Conservation (phyloP, 75 land plant genomes). For the Sequoiadendron giganteum region DNA sequence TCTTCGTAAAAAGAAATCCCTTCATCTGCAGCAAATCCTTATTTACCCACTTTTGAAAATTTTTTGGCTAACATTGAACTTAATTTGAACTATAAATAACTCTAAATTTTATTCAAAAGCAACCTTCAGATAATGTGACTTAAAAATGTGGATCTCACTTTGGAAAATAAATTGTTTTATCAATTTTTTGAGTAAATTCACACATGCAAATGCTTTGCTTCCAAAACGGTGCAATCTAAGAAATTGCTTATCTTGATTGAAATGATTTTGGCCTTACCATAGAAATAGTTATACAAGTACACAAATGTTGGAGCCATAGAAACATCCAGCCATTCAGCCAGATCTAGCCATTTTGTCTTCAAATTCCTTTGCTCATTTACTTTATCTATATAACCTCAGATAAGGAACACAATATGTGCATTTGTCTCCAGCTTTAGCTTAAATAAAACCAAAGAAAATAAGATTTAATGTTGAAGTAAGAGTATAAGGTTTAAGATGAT, state of each 20-base stretch:
- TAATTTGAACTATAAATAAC: not conserved
- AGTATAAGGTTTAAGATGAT: not conserved
- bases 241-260: not conserved
- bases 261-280: not conserved
- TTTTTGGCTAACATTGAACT: not conserved
- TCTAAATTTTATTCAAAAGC: too few species aligned
- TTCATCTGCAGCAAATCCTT: not conserved
- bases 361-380: not conserved
- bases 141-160: not conserved
- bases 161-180: not conserved
- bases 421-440: not conserved
- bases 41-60: not conserved
- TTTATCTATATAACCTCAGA: not conserved
- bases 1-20: not conserved
- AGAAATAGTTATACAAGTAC: not conserved
- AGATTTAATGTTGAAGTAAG: not conserved
- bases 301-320: not conserved
- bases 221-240: not conserved
- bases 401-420: not conserved
- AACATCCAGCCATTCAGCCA: not conserved
- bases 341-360: not conserved
- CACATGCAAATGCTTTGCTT: not conserved
- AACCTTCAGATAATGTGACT: not conserved
- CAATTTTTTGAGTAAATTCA: not conserved
- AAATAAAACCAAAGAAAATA: not conserved